Base-by-base conservation (phyloP, 2,329 filamentous ascomycete species). In the Cladosporium cucumerinum region DNA sequence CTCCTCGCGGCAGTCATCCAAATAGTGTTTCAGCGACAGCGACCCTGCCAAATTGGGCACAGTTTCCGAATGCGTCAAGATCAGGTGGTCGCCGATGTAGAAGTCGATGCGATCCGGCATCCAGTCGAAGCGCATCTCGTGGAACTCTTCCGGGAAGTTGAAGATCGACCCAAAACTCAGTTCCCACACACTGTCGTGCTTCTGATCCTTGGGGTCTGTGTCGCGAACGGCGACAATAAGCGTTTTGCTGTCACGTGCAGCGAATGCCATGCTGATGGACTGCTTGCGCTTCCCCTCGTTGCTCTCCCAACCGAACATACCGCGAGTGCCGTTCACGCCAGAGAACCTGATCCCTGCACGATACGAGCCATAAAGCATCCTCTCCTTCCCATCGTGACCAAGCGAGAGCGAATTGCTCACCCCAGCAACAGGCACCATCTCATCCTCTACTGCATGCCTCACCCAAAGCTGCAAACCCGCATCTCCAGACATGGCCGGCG, bases 91-190 rank as follows among this genome's bases (percentile, higher is more conserved):
- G 74, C 93, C 90, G 1, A 86, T 87, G 72, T 88, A 92, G 77
- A 92, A 93, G 12, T 84, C 74, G 10, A 93, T 88, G 0, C 79
- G 79, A 0, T 80, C 81, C 0, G 85, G 82, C 18, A 87, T 75
- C 78, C 90, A 93, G 76, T 94, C 91, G 75, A 93, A 89, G 43
- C 91, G 88, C 73, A 93, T 93, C 77, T 93, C 90, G 76, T 93
- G 90, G 72, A 89, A 91, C 48, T 74, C 84, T 0, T 76, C 73
- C 0, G 87, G 86, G 0, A 90, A 89, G 67, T 89, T 12, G 26
- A n/a, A 46, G 8, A 46, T 46, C 18, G 39, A 46, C 1, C 5
- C 10, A 3, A 21, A 46, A 12, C 8, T 7, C 8, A 3, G 3
- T 18, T 46, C 39, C 6, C 7, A 46, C 39, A 18, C 16, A 12